Conservation (phyloP, 306 rosid genomes). For the Gleditsia sinensis region DNA sequence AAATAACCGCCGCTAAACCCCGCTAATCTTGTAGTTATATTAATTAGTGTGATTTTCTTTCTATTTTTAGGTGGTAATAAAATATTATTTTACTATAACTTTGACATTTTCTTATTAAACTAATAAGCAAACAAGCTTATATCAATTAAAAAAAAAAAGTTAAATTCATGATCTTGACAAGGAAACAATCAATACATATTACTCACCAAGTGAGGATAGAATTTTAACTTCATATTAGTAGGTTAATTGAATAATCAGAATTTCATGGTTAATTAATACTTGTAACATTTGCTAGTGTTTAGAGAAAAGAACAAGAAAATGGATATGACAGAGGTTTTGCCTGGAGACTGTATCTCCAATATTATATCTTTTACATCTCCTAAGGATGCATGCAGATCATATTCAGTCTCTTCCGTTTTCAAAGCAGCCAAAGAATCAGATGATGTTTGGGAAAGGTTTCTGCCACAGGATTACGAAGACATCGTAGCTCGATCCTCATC, state of each 20-base stretch:
- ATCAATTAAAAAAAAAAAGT: no score
- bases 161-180: no score
- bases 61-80: no score
- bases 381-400: slow-evolving; percentile 12
- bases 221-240: no score
- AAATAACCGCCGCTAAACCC: no score
- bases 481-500: background rate
- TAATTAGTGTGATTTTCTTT: no score
- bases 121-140: no score
- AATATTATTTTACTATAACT: no score
- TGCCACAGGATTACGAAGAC: background rate
- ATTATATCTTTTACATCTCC: slow-evolving; percentile 23
- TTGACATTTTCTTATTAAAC: no score
- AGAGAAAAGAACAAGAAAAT: background rate
- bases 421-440: background rate
- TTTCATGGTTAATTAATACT: background rate
- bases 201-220: no score
- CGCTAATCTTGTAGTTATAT: no score
- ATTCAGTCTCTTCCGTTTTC: background rate
- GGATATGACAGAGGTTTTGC: background rate
- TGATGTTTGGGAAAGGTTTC: background rate
- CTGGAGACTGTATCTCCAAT: background rate
- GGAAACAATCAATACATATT: no score
- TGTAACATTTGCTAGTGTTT: background rate
- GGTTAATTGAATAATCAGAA: background rate